A percentile compares a stretch with the other conserved stretches of the same genome.
These are phyloP conservation scores for Biscogniauxia sp. DNA, from an alignment of 2,329 filamentous ascomycete genomes.

Conservation along the genomic window DNA sequence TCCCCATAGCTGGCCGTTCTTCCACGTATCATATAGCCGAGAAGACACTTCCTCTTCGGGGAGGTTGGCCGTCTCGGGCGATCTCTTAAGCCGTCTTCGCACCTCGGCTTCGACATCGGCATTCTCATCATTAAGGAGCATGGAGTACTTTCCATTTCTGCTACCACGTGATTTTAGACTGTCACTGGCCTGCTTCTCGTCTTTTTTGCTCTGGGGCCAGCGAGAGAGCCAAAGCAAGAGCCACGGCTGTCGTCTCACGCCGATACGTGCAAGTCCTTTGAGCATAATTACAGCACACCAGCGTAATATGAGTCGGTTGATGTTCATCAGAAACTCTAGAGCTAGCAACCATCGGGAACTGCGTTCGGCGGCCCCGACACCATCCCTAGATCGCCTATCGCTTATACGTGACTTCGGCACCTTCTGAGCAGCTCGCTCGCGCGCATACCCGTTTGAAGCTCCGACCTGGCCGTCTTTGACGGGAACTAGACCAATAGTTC, in stretches of 20 bases:
- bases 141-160: conserved; percentile 50
- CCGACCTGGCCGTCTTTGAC: conserved; percentile 45
- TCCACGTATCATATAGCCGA: conserved; percentile 82
- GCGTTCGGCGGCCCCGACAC: conserved; percentile 76
- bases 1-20: conserved; percentile 80
- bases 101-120: conserved; percentile 82
- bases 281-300: conserved; percentile 56
- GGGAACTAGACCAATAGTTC: conserved; percentile 54
- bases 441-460: conserved; percentile 60
- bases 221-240: conserved; percentile 59
- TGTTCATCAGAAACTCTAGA: conserved; percentile 72
- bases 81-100: conserved; percentile 55
- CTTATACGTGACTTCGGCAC: conserved; percentile 44
- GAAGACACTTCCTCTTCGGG: conserved; percentile 68
- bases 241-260: conserved; percentile 59
- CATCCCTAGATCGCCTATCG: conserved; percentile 53
- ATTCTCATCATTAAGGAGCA: conserved; percentile 57
- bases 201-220: conserved; percentile 31
- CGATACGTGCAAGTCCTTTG: conserved; percentile 54
- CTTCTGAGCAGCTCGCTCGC: conserved; percentile 66
- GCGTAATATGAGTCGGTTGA: conserved; percentile 63
- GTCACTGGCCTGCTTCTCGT: conserved; percentile 20
- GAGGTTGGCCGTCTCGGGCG: conserved; percentile 34
- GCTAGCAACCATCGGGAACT: conserved; percentile 76
- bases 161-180: conserved; percentile 31